These are phyloP conservation scores for Sarocladiaceae sp. DNA, from an alignment of 2,329 filamentous ascomycete genomes.

Conservation along the genomic window DNA sequence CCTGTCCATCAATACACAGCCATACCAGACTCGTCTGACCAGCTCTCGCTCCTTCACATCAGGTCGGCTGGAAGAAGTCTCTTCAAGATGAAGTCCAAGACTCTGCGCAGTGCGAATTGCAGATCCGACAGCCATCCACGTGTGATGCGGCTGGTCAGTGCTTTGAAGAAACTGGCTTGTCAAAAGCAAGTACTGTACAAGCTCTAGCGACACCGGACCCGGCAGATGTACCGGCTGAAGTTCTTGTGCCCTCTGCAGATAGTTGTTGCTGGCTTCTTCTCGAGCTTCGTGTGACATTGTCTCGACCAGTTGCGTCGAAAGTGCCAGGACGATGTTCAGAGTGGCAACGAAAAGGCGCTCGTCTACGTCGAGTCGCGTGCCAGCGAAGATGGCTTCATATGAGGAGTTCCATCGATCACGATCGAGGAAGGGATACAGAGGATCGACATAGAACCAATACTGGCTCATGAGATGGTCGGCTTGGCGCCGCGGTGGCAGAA, in stretches of 20 bases:
- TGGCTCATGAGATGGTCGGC: conserved; percentile 40
- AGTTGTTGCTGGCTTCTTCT: conserved; percentile 34
- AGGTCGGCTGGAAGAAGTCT: conserved; percentile 25
- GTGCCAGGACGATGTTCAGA: conserved; percentile 42
- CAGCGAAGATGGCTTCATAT: conserved; percentile 37
- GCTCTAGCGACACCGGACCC: conserved; percentile 35
- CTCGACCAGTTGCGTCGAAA: conserved; percentile 39
- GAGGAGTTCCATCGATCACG: conserved; percentile 27
- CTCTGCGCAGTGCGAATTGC: conserved; percentile 43
- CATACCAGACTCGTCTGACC: conserved; percentile 29
- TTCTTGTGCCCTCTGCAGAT: conserved; percentile 37
- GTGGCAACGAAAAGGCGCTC: conserved; percentile 39
- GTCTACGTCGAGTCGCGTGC: conserved; percentile 28
- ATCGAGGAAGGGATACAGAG: conserved; percentile 42
- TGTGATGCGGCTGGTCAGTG: conserved; percentile 41
- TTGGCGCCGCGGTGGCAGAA: conserved; percentile 38
- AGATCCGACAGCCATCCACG: conserved; percentile 44
- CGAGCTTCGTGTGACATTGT: conserved; percentile 33
- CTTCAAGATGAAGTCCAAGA: conserved; percentile 38
- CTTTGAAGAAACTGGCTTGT: conserved; percentile 46
- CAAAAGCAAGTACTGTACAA: conserved; percentile 42
- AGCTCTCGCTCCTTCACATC: conserved; percentile 22
- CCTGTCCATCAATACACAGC: conserved; percentile 34
- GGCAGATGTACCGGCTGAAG: conserved; percentile 38
- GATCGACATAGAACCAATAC: conserved; percentile 43